Conservation (phyloP, 2,329 filamentous ascomycete genomes). For the Ascochyta lentis region DNA sequence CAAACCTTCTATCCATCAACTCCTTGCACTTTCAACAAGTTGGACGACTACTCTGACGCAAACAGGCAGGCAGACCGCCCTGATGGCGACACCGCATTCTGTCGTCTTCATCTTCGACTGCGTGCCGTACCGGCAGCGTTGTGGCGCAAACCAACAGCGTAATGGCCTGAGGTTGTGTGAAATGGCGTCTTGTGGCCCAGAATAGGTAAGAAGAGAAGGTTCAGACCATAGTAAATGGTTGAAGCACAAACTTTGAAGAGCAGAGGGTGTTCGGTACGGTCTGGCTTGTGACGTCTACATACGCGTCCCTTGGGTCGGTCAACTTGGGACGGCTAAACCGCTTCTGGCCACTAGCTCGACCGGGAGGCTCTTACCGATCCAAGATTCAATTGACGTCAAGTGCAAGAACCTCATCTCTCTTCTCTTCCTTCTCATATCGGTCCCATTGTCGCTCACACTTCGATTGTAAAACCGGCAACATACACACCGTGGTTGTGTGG, state of each 20-base stretch:
- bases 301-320: not conserved
- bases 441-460: not conserved
- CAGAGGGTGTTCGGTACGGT: constrained; percentile 2
- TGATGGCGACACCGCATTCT: not conserved
- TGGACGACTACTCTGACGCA: constrained; percentile 4
- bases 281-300: constrained; percentile 8
- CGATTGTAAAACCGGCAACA: not conserved
- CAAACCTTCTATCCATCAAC: constrained; percentile 13
- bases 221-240: not conserved
- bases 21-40: not conserved
- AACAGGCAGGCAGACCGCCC: constrained; percentile 3
- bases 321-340: constrained; percentile 4
- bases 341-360: not conserved
- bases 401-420: not conserved
- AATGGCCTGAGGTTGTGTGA: not conserved
- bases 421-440: not conserved
- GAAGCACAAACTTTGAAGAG: constrained; percentile 5
- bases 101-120: not conserved
- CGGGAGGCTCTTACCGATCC: constrained; percentile 14
- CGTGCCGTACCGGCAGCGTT: not conserved
- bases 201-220: not conserved
- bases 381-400: constrained; percentile 1
- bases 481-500: not conserved
- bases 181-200: not conserved
- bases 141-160: not conserved